Evolutionary conservation across 208 protist genomes (phyloP), one percentile per base, ranked within the genome.

Genomic region (Crithidia bombi): DNA sequence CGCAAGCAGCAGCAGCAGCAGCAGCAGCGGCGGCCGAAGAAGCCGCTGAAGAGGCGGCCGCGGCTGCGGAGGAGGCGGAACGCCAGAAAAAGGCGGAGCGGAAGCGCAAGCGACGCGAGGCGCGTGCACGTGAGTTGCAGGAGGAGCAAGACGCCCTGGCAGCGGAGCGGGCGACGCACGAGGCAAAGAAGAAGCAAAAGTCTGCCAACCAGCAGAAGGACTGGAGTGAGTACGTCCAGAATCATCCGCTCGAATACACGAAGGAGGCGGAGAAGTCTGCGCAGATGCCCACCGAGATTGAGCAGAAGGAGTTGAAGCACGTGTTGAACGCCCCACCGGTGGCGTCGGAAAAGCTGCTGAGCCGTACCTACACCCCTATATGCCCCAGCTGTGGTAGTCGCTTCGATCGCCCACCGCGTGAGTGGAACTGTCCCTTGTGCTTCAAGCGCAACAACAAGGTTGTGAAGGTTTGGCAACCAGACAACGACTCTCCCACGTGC

Each of bases 381-480:
- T 96, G 91, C 65, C 85, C 80, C 6, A 51, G 65, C 0, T 96
- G 91, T 66, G 69, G 61, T 21, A 72, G 63, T 19, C 79, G 79
- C 39, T 94, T 90, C 64, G 69, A 72, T 19, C 63, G 58, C 0
- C 86, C 91, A 11, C 91, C 91, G 28, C 62, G 38, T 21, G 56
- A 86, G 68, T 96, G 91, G 89, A 66, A 93, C 38, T 96, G 91
- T 59, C 89, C 89, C 3, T 17, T 82, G 33, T 96, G 91, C 65
- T 47, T 79, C 39, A 49, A 77, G 19, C 66, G 69, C 4, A 39
- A 61, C 10, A 51, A 72, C 44, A 71, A 66, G 54, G 43, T 56
- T 9, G 73, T 93, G 21, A 89, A 87, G 61, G 85, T 93, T 14
- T 96, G 91, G 91, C 91, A 96, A 47, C 91, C 89, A 0, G 91